A percentile compares a stretch with the other conserved stretches of the same genome.
phyloP scores from a whole-genome alignment of 495 filamentous ascomycete genomes.

The Ascobolus immersus region DNA sequence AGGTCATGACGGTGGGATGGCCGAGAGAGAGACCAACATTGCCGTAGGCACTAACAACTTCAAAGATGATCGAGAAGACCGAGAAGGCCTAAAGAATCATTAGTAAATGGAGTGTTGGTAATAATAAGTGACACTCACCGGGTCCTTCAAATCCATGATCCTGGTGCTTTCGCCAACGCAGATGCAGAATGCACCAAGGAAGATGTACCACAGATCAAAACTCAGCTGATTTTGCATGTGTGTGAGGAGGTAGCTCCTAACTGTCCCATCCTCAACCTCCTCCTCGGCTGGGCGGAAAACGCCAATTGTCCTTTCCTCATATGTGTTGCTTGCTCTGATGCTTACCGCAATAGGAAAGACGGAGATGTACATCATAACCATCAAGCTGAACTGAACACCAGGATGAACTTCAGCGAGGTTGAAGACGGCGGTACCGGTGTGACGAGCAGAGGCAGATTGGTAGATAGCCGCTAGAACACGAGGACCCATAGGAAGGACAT shows the following conservation, averaged over 20 bases:
- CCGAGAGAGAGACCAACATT: constrained; percentile 78
- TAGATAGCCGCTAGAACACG: constrained; percentile 64
- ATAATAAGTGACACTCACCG: constrained; percentile 19
- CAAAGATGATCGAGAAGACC: constrained; percentile 64
- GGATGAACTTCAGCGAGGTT: constrained; percentile 57
- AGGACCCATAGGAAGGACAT: constrained; percentile 34
- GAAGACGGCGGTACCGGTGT: constrained; percentile 63
- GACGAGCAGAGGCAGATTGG: constrained; percentile 64
- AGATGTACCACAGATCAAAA: constrained; percentile 90
- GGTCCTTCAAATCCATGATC: constrained; percentile 29
- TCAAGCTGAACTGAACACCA: constrained; percentile 75
- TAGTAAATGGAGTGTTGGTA: neutral
- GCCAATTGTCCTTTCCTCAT: constrained; percentile 81
- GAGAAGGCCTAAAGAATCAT: constrained; percentile 31
- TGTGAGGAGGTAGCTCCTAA: constrained; percentile 51
- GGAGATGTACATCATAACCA: constrained; percentile 99
- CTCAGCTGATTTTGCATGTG: constrained; percentile 75
- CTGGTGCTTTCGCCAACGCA: constrained; percentile 50
- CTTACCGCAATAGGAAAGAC: constrained; percentile 89
- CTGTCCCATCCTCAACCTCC: constrained; percentile 19
- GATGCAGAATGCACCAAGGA: constrained; percentile 68
- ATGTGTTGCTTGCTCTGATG: constrained; percentile 79
- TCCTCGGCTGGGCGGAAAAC: constrained; percentile 32
- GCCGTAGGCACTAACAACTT: constrained; percentile 76
- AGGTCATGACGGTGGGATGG: constrained; percentile 43